Evolutionary conservation across 2,329 filamentous ascomycete species (phyloP), one percentile per base, ranked within the genome.

Genomic region (Ilyonectria destructans): DNA sequence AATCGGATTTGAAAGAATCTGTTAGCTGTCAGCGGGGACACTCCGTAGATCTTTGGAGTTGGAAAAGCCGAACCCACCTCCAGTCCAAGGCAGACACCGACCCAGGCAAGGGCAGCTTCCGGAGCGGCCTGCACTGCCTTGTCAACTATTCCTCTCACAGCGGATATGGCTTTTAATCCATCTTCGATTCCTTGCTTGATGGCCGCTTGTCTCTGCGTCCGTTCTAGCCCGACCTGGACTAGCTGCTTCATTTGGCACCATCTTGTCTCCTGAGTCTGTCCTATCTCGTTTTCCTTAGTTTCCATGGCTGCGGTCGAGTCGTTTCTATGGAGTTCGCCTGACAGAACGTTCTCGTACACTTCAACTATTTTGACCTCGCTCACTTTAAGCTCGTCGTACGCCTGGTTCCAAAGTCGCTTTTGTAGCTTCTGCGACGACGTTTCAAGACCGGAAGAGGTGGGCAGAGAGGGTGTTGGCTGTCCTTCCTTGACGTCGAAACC

Each of bases 1-100:
- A 8, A 77, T 52, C 0, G 79, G 76, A 51, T 81, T 82, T 9
- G 62, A 48, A 7, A 83, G 70, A 6, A 82, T 72, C 79, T 82
- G 51, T 17, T 12, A 40, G 13, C 13, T 48, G 54, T 67, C 43
- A 67, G 59, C 19, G 17, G 15, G 19, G 15, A 3, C 5, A 13
- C 33, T 2, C 33, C 13, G 33, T 35, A 35, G 2, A 7, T 31
- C 9, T 23, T 15, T 45, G 19, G n/a, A 35, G 9, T 29, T 3
- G 4, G 10, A 19, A 35, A 35, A 31, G 29, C 19, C 21, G 2
- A 29, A 56, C 69, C 55, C 48, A 83, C 80, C 23, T 26, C 23
- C 23, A 26, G 23, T 26, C 23, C 23, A 26, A 26, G 23, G 23
- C 23, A 26, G 23, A 26, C 23, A 26, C 23, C 23, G 23, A 26